Evolutionary conservation across 2,329 filamentous ascomycete species (phyloP).

Genomic region (Beauveria rudraprayagi): DNA sequence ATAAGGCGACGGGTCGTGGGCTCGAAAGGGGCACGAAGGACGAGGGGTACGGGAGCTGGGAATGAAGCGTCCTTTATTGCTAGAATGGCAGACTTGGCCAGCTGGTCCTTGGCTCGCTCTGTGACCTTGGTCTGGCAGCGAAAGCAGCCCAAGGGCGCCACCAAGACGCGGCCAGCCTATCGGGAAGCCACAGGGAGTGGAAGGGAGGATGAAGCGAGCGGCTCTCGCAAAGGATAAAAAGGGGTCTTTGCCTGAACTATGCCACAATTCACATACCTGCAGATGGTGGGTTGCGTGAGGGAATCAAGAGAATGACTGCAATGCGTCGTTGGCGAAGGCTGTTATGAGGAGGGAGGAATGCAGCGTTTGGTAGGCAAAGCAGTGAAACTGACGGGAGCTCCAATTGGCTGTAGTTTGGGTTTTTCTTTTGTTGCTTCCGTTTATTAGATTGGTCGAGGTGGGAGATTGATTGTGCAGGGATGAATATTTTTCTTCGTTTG

Average conservation of each 20-base stretch:
- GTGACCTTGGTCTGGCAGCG: background rate
- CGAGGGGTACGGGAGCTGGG: background rate
- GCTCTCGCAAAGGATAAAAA: background rate
- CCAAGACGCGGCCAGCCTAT: constrained; percentile 1
- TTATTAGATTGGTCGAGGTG: background rate
- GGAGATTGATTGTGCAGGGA: constrained; percentile 3
- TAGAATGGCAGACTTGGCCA: background rate
- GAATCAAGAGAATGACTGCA: constrained; percentile 1
- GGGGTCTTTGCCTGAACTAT: background rate
- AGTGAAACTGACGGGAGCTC: background rate
- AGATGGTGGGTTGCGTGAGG: background rate
- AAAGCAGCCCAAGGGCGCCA: constrained; percentile 6
- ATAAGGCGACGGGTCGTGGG: background rate
- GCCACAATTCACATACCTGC: constrained; percentile 4
- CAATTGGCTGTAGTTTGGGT: background rate
- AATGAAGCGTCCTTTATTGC: background rate
- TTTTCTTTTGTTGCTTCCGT: background rate
- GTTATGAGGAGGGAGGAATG: background rate
- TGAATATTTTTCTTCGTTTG: background rate
- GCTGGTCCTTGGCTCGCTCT: background rate
- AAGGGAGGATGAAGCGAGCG: background rate
- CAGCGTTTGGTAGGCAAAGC: background rate
- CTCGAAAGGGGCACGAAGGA: background rate
- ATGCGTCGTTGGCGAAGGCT: background rate
- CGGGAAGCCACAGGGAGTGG: background rate